A percentile compares a stretch with the other conserved stretches of the same genome.
Conservation (phyloP, 495 filamentous ascomycete genomes). For the Hypomontagnella submonticulosa region DNA sequence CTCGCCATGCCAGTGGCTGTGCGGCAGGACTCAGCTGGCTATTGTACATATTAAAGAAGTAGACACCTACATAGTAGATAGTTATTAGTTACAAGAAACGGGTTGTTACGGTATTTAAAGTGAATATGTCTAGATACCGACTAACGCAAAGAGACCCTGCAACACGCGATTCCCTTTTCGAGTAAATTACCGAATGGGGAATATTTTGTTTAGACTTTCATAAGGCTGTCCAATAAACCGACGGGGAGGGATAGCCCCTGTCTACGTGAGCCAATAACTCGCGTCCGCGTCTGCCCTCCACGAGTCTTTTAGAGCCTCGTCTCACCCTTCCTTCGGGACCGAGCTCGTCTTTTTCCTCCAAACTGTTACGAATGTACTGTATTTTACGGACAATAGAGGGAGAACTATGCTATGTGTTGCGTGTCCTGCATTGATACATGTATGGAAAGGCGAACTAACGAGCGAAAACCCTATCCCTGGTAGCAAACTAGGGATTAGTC, state of each 20-base stretch:
- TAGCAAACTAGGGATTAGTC: constrained; percentile 23
- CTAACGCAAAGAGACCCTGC: constrained; percentile 29
- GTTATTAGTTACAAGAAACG: too few species aligned
- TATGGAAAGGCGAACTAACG: neutral
- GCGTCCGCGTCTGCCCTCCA: constrained; percentile 3
- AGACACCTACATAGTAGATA: too few species aligned
- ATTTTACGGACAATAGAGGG: neutral
- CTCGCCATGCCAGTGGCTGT: neutral
- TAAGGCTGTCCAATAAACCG: constrained; percentile 38
- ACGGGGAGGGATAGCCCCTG: constrained; percentile 14
- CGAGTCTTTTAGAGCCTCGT: constrained; percentile 20
- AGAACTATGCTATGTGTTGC: neutral
- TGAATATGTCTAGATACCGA: neutral
- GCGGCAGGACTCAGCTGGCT: constrained; percentile 1
- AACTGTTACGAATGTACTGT: neutral
- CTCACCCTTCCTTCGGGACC: constrained; percentile 31
- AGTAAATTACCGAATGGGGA: constrained; percentile 11
- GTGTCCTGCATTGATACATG: neutral
- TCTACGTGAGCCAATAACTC: constrained; percentile 30
- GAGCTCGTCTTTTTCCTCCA: constrained; percentile 10
- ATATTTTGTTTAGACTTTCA: constrained; percentile 10
- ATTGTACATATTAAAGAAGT: neutral
- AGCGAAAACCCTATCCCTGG: constrained; percentile 4
- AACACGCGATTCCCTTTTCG: constrained; percentile 16
- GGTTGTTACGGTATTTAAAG: constrained; percentile 12